A percentile compares a stretch with the other conserved stretches of the same genome.
phyloP scores from a whole-genome alignment of 78 protist species.

The Emiliania huxleyi region DNA sequence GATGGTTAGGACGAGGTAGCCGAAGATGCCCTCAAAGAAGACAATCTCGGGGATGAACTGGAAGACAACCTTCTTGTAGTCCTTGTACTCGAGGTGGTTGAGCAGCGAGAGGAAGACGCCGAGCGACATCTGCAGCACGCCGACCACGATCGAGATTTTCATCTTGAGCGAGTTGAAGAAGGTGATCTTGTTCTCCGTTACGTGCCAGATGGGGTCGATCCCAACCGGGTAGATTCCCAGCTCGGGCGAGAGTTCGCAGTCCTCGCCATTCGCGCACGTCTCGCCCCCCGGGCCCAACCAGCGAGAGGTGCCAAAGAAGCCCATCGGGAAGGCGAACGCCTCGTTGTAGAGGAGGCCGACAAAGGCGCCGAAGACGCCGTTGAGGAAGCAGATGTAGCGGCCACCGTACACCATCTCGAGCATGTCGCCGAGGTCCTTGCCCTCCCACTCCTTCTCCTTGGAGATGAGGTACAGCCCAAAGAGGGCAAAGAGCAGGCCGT shows the following conservation, averaged over 20 bases:
- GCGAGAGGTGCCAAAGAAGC: constrained; percentile 39
- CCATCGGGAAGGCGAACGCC: constrained; percentile 69
- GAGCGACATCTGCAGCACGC: constrained; percentile 92
- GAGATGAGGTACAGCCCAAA: constrained; percentile 61
- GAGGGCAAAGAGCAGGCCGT: constrained; percentile 87
- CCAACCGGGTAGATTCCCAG: constrained; percentile 33
- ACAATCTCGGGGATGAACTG: constrained; percentile 92
- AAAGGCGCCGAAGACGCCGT: constrained; percentile 90
- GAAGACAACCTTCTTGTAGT: constrained; percentile 59
- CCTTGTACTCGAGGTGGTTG: constrained; percentile 78
- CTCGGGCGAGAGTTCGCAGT: neutral
- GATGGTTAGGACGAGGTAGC: constrained; percentile 85
- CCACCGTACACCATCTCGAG: constrained; percentile 88
- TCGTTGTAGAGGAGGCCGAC: constrained; percentile 98
- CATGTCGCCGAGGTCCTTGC: constrained; percentile 73
- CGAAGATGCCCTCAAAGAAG: constrained; percentile 95
- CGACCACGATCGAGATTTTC: constrained; percentile 96
- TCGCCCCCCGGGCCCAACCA: neutral
- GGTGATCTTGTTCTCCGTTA: constrained; percentile 82
- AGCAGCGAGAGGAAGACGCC: constrained; percentile 82
- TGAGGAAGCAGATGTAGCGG: constrained; percentile 94
- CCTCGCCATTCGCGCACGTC: neutral
- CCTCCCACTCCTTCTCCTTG: constrained; percentile 75
- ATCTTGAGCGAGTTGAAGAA: constrained; percentile 98
- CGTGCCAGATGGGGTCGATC: constrained; percentile 34